Percentiles rank a stretch among this genome's conserved stretches.
These are phyloP conservation scores for Flammula alnicola DNA, from an alignment of 1,284 basidiomycete genomes.

Conservation along the genomic window DNA sequence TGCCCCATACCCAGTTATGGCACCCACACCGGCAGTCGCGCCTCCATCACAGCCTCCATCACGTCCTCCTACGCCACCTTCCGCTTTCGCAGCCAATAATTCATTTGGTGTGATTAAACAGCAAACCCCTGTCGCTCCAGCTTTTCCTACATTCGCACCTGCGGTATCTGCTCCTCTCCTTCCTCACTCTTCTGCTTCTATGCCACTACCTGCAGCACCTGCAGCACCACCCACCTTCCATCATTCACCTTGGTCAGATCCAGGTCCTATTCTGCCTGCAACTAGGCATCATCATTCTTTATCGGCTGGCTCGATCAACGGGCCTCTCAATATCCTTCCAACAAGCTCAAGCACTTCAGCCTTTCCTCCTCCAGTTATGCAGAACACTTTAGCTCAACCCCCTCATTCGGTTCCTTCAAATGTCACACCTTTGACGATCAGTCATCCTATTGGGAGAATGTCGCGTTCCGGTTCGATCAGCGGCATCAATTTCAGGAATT, in stretches of 20 bases:
- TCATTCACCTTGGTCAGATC: slow-evolving; percentile 47
- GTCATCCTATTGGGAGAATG: slow-evolving; percentile 55
- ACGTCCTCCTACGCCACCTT: slow-evolving; percentile 39
- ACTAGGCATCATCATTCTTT: slow-evolving; percentile 48
- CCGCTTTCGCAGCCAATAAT: slow-evolving; percentile 31
- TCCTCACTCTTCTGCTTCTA: slow-evolving; percentile 29
- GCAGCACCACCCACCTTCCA: slow-evolving; percentile 38
- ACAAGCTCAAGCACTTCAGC: slow-evolving; percentile 13
- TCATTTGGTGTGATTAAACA: slow-evolving; percentile 33
- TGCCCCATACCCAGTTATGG: slow-evolving; percentile 17
- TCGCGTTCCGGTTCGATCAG: slow-evolving; percentile 70
- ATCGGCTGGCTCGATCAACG: slow-evolving; percentile 40
- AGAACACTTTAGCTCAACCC: slow-evolving; percentile 20
- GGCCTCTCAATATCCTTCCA: slow-evolving; percentile 25
- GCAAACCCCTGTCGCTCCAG: slow-evolving; percentile 21
- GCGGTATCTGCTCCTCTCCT: slow-evolving; percentile 21
- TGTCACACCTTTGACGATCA: slow-evolving; percentile 29
- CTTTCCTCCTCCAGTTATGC: slow-evolving; percentile 22
- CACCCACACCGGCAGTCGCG: slow-evolving; percentile 13
- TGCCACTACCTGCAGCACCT: slow-evolving; percentile 24
- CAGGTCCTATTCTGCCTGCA: slow-evolving; percentile 24
- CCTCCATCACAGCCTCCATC: slow-evolving; percentile 45
- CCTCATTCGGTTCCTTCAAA: slow-evolving; percentile 30
- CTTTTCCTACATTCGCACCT: slow-evolving; percentile 35
- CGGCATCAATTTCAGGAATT: slow-evolving; percentile 50